A percentile compares a stretch with the other conserved stretches of the same genome.
Evolutionary conservation across 352 stramenopile genomes (phyloP).

Genomic region (Globisporangium nunn): DNA sequence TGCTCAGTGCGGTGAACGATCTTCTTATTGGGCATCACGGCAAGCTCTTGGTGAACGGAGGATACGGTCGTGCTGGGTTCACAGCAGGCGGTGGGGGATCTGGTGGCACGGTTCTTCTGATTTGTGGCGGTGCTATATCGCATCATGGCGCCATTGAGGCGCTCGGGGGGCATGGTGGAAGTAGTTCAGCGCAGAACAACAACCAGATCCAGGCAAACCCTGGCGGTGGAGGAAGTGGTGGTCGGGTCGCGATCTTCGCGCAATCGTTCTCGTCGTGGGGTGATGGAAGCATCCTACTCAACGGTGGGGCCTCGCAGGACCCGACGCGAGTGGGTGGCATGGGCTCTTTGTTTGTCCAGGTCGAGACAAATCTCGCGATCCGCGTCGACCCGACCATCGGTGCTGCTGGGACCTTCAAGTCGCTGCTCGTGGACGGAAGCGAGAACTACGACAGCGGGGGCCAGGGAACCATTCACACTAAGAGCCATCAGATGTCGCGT

Average conservation of each 20-base stretch:
- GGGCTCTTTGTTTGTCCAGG: constrained; percentile 37
- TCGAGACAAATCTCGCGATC: constrained; percentile 36
- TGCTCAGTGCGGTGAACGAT: constrained; percentile 91
- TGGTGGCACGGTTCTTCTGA: constrained; percentile 40
- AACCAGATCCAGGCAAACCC: background rate
- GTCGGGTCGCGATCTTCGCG: constrained; percentile 77
- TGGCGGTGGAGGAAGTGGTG: constrained; percentile 85
- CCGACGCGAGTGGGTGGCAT: constrained; percentile 19
- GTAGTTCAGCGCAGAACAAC: constrained; percentile 17
- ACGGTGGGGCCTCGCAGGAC: constrained; percentile 58
- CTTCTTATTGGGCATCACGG: constrained; percentile 82
- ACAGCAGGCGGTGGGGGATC: constrained; percentile 57
- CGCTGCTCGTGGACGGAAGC: constrained; percentile 47
- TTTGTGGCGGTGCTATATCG: constrained; percentile 38
- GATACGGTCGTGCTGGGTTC: constrained; percentile 34
- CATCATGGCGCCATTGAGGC: constrained; percentile 75
- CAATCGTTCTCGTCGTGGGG: constrained; percentile 90
- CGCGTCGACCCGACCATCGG: constrained; percentile 57
- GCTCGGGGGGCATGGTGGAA: constrained; percentile 75
- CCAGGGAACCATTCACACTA: constrained; percentile 5
- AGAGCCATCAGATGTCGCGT: constrained; percentile 26
- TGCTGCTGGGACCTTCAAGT: constrained; percentile 62
- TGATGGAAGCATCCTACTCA: constrained; percentile 66
- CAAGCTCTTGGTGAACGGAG: constrained; percentile 74
- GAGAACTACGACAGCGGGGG: constrained; percentile 23